Conservation (phyloP, 2,329 filamentous ascomycete genomes). For the Chaetomium globosum region DNA sequence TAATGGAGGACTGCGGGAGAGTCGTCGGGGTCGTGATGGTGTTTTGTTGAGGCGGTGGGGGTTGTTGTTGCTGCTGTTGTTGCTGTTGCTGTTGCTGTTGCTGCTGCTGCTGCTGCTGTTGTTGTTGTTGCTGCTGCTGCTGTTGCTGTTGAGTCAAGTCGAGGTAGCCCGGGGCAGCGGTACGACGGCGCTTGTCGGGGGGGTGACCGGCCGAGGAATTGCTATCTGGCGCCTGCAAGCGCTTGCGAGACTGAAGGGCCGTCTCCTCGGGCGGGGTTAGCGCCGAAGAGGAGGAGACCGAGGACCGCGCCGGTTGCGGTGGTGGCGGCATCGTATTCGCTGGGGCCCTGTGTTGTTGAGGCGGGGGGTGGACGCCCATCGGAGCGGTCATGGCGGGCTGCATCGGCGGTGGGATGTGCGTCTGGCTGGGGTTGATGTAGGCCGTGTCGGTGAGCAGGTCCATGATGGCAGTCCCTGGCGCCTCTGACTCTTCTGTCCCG, state of each 20-base stretch:
- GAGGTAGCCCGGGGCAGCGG: constrained; percentile 36
- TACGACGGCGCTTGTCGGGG: constrained; percentile 44
- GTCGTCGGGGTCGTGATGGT: neutral
- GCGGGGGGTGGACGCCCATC: constrained; percentile 29
- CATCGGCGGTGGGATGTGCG: constrained; percentile 36
- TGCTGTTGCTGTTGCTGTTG: constrained; percentile 22
- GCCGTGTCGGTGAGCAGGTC: constrained; percentile 47
- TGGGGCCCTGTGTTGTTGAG: constrained; percentile 33
- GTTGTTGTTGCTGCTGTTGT: constrained; percentile 23
- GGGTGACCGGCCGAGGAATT: constrained; percentile 22
- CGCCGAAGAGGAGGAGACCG: constrained; percentile 48
- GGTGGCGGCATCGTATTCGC: constrained; percentile 34
- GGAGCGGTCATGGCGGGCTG: constrained; percentile 36
- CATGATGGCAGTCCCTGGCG: constrained; percentile 52
- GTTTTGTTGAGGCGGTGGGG: constrained; percentile 9
- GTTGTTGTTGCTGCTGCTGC: constrained; percentile 24
- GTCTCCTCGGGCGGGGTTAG: constrained; percentile 61
- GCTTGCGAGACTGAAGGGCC: constrained; percentile 48
- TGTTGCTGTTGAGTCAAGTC: constrained; percentile 35
- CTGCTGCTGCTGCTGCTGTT: constrained; percentile 26
- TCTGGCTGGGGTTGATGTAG: constrained; percentile 34
- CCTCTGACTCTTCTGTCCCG: constrained; percentile 50
- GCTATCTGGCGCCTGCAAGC: constrained; percentile 38
- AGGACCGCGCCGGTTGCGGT: constrained; percentile 46
- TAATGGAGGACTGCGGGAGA: neutral